Conservation (phyloP, 192 early-diverging fungal genomes). For the Pilobolus umbonatus region DNA sequence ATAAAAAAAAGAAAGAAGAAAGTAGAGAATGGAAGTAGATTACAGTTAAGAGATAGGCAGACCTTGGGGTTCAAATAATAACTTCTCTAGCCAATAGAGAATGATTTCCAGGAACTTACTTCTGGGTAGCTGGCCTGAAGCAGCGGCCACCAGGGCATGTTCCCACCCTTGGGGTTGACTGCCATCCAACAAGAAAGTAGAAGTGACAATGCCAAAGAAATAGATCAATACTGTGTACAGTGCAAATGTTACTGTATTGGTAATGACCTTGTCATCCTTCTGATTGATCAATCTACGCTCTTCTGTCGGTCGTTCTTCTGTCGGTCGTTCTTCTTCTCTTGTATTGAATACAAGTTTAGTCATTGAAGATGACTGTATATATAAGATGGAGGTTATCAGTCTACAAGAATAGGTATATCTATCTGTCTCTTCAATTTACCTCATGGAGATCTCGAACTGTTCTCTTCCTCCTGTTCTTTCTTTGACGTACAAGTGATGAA, state of each 20-base stretch:
- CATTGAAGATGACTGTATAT: no score
- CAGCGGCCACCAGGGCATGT: conserved; percentile 26
- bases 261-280: conserved; percentile 34
- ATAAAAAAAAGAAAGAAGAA: not conserved
- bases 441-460: conserved; percentile 15
- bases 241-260: conserved; percentile 42
- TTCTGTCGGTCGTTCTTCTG: not conserved
- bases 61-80: conserved; percentile 30
- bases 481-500: conserved; percentile 18
- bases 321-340: no score
- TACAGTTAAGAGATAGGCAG: conserved; percentile 16
- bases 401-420: no score
- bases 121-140: conserved; percentile 15
- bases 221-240: conserved; percentile 43
- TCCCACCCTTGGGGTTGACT: conserved; percentile 27
- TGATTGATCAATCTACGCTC: conserved; percentile 10
- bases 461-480: conserved; percentile 10
- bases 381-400: no score
- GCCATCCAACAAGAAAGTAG: conserved; percentile 40
- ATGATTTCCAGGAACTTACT: conserved; percentile 32
- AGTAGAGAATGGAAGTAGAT: not conserved
- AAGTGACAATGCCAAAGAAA: conserved; percentile 45
- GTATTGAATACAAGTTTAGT: no score
- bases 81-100: conserved; percentile 34
- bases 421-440: no score